Evolutionary conservation across 2,329 filamentous ascomycete species (phyloP), one percentile per base, ranked within the genome.

Genomic region (Aspergillus brasiliensis): DNA sequence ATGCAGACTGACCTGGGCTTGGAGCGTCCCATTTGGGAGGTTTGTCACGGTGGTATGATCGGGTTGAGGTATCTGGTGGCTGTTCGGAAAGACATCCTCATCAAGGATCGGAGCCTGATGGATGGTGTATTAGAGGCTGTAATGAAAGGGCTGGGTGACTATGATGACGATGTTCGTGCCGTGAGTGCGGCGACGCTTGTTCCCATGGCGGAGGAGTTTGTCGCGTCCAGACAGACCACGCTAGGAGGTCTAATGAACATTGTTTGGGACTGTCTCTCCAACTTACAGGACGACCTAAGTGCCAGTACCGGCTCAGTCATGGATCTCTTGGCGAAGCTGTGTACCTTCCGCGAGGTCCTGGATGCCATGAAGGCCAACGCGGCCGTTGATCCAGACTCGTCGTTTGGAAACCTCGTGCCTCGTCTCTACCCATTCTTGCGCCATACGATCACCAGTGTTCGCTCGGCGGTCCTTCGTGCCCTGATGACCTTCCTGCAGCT

Each of bases 241-340:
- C 83, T 99, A 31, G 88, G 93, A 62, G 84, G 85, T 28, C 86
- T 99, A 40, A 96, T 97, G 75, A 89, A 91, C 71, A 96, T 98
- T 60, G 93, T 99, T 27, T 99, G 95, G 95, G 91, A 96, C 71
- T 98, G 95, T 79, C 82, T 99, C 23, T 96, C 94, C 3, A 96
- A 96, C 73, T 82, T 99, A n/a, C 93, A 94, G 65, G 95, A 99
- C 73, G 95, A 99, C 72, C 83, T 99, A 17, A 98, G 93, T 74
- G 95, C 95, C 3, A 98, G 95, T 74, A 99, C 96, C 8, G 95
- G 95, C 51, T 96, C 92, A 58, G 96, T 99, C 57, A 99, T 99
- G 96, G 96, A 99, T 75, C 85, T 99, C 42, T 83, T 99, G 17
- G 95, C 96, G 13, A 98, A 95, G 61, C 86, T 99, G 2, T 99